A percentile compares a stretch with the other conserved stretches of the same genome.
Conservation (phyloP, 1,284 basidiomycete genomes). For the Melampsora larici-populina region DNA sequence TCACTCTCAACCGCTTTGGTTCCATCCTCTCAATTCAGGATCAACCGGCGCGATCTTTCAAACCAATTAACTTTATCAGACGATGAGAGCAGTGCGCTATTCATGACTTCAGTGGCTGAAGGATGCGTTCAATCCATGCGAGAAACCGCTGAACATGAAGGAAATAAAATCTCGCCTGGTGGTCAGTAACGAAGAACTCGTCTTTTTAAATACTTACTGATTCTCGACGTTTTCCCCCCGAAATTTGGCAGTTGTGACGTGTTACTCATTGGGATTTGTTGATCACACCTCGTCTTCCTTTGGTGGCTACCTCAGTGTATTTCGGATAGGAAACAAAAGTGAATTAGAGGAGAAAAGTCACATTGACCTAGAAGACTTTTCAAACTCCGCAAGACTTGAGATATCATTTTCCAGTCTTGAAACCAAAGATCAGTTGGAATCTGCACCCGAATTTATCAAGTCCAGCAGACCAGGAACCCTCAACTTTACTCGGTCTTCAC, state of each 20-base stretch:
- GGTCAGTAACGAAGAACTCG: neutral
- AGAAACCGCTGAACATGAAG: neutral
- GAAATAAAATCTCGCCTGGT: neutral
- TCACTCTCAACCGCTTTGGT: neutral
- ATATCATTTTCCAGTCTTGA: neutral
- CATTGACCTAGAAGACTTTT: neutral
- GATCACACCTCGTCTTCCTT: slow-evolving; percentile 1
- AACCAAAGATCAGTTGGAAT: neutral
- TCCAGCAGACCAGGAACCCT: slow-evolving; percentile 2
- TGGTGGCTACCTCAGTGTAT: slow-evolving; percentile 18
- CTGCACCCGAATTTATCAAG: neutral
- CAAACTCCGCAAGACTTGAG: neutral
- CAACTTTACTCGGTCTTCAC: neutral
- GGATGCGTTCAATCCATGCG: slow-evolving; percentile 10
- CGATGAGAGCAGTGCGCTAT: slow-evolving; percentile 9
- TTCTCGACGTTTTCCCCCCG: neutral
- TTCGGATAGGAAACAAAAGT: slow-evolving; percentile 11
- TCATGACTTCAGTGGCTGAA: slow-evolving; percentile 29
- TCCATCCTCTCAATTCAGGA: neutral
- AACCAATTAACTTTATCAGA: neutral
- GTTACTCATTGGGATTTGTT: slow-evolving; percentile 19
- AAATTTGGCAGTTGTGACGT: slow-evolving; percentile 3
- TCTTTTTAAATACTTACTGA: neutral
- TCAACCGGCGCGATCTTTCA: neutral
- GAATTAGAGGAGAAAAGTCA: slow-evolving; percentile 1